Percentiles rank a stretch among this genome's conserved stretches.
Evolutionary conservation across 2,329 filamentous ascomycete genomes (phyloP).

Genomic region (Cadophora gregata): DNA sequence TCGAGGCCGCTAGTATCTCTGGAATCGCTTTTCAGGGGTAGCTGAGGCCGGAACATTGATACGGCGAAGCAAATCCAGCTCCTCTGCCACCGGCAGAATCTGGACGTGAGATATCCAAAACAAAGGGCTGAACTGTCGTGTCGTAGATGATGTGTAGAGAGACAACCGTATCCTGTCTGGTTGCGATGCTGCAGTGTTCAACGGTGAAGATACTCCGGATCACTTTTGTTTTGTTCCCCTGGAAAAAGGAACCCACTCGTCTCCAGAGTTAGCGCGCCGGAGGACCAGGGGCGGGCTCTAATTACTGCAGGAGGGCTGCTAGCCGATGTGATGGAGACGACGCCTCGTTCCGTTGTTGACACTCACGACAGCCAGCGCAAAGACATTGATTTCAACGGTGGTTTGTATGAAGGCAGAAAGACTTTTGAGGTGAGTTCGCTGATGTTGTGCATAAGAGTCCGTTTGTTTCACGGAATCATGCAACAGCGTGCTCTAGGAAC

Average conservation of each 20-base stretch:
- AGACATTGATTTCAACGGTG: conserved; percentile 11
- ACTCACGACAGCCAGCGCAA: conserved; percentile 8
- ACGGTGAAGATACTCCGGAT: conserved; percentile 10
- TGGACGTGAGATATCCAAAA: conserved; percentile 27
- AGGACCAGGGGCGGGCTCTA: conserved; percentile 4
- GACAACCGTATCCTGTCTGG: background rate
- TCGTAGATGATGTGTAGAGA: background rate
- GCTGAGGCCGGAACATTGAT: conserved; percentile 40
- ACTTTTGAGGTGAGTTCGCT: background rate
- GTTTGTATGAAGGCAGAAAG: background rate
- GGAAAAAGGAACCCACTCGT: conserved; percentile 13
- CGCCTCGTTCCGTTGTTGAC: conserved; percentile 3
- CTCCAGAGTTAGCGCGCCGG: conserved; percentile 18
- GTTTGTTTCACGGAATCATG: conserved; percentile 23
- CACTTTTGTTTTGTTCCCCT: conserved; percentile 22
- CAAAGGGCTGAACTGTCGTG: conserved; percentile 1
- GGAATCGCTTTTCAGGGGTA: conserved; percentile 40
- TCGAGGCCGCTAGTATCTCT: conserved; percentile 24
- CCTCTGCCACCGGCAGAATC: conserved; percentile 35
- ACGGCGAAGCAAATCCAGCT: conserved; percentile 34
- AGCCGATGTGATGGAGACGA: conserved; percentile 17
- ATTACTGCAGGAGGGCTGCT: conserved; percentile 7
- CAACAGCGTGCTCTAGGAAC: conserved; percentile 15
- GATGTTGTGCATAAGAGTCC: conserved; percentile 12
- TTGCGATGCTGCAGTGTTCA: background rate